phyloP scores from a whole-genome alignment of 192 early-diverging fungal genomes.

The Coemansia javaensis region DNA sequence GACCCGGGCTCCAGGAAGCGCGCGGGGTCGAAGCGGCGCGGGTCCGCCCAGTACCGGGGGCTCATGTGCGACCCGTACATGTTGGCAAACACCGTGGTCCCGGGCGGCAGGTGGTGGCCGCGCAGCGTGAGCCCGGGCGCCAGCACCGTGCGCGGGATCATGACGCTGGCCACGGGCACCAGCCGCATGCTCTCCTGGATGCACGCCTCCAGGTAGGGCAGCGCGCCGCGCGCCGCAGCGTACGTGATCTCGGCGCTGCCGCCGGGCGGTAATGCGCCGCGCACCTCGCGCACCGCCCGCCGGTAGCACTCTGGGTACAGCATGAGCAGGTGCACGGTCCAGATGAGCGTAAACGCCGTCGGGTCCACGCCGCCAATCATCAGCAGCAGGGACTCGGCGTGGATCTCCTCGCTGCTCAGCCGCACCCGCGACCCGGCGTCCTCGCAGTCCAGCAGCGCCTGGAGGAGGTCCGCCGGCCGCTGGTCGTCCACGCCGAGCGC shows the following conservation, averaged over 20 bases:
- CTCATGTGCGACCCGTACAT: slow-evolving; percentile 15
- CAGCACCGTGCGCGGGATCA: slow-evolving; percentile 15
- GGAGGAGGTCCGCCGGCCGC: slow-evolving; percentile 16
- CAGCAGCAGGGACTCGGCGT: slow-evolving; percentile 19
- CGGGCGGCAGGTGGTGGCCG: slow-evolving; percentile 19
- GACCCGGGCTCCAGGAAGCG: slow-evolving; percentile 9
- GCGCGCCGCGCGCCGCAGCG: not conserved
- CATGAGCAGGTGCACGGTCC: slow-evolving; percentile 27
- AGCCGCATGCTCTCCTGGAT: slow-evolving; percentile 31
- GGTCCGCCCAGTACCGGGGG: slow-evolving; percentile 10
- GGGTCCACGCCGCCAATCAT: slow-evolving; percentile 31
- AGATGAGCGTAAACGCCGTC: slow-evolving; percentile 28
- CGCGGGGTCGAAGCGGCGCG: slow-evolving; percentile 6
- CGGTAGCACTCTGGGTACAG: slow-evolving; percentile 19
- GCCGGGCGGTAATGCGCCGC: not conserved
- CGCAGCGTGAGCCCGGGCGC: not conserved
- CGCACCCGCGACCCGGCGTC: slow-evolving; percentile 10
- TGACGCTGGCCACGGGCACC: slow-evolving; percentile 13
- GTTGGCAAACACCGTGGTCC: slow-evolving; percentile 19
- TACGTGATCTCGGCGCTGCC: not conserved
- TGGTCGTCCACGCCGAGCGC: not conserved
- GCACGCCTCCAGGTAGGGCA: slow-evolving; percentile 29
- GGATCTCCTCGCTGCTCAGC: slow-evolving; percentile 13
- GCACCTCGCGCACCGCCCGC: slow-evolving; percentile 3
- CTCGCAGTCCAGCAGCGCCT: slow-evolving; percentile 30